Percentiles rank a stretch among this genome's conserved stretches.
These are phyloP conservation scores for Mycena polygramma DNA, from an alignment of 768 basidiomycete species.

Conservation along the genomic window DNA sequence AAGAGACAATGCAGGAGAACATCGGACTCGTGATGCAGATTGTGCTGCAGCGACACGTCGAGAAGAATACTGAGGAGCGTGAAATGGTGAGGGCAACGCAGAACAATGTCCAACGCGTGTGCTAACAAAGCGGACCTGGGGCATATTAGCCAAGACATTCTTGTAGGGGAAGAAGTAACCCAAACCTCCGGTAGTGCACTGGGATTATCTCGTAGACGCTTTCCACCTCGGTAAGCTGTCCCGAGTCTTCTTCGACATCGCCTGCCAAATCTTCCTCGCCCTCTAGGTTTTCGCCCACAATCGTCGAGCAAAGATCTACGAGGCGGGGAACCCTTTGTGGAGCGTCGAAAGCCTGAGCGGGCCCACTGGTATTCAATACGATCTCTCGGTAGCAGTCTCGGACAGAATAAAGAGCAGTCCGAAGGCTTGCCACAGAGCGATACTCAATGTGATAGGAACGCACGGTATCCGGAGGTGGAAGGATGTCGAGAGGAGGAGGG, in stretches of 20 bases:
- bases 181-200: conserved; percentile 63
- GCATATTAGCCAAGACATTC: not conserved
- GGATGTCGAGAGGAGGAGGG: conserved; percentile 37
- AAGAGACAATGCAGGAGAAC: conserved; percentile 59
- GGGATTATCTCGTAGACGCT: conserved; percentile 68
- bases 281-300: conserved; percentile 63
- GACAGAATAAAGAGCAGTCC: conserved; percentile 57
- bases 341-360: not conserved
- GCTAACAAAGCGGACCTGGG: conserved; percentile 63
- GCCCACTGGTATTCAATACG: conserved; percentile 50
- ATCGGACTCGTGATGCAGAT: conserved; percentile 58
- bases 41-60: conserved; percentile 61
- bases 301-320: conserved; percentile 59
- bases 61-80: conserved; percentile 64
- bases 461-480: conserved; percentile 52
- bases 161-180: conserved; percentile 12
- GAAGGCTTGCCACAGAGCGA: conserved; percentile 16
- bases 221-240: conserved; percentile 47
- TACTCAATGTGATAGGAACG: conserved; percentile 39
- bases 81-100: conserved; percentile 61
- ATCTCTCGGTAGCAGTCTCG: conserved; percentile 70
- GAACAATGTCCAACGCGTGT: conserved; percentile 64
- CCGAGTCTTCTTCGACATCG: conserved; percentile 42
- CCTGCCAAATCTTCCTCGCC: conserved; percentile 39
- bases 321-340: conserved; percentile 49